Base-by-base conservation (phyloP, 1,284 basidiomycete species). In the Cystobasidium sp. region DNA sequence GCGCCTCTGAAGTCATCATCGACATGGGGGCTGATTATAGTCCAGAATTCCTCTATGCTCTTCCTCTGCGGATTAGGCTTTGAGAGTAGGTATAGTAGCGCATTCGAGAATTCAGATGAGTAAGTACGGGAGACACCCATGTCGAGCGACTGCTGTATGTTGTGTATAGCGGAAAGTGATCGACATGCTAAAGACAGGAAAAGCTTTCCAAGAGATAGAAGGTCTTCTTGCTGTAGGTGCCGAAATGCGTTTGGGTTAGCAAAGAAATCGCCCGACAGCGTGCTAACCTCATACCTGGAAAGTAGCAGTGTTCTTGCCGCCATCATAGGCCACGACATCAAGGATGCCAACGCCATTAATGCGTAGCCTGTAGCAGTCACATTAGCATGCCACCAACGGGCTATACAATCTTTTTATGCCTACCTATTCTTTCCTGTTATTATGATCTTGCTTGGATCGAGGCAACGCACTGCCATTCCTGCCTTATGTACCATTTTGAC, bases 391-490 rank as follows among this genome's bases (percentile, higher is more conserved):
- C n/a, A n/a, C n/a, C n/a, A n/a, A n/a, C n/a, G 51, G 18, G 18
- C n/a, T 53, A 16, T 53, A 53, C 9, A 9, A 7, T 53, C 22
- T 22, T 9, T 9, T 47, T 18, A 47, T 9, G 46, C 46, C 8
- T 47, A n/a, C 90, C 94, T 87, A 81, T 97, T 96, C 84, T 91
- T 90, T 47, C 92, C 91, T 0, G 94, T 97, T 56, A 96, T 83
- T 61, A 99, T 80, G 62, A 99, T 88, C 84, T 97, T 97, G 62
- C 89, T 91, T 6, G 90, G 87, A 78, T 98, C 94, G 52, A 99
- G 84, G 82, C 90, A 89, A 63, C 94, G 86, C 39, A 94, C 87
- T 0, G 95, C 92, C 55, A 94, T 84, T 0, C 93, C 92, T 0
- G 87, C 87, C 58, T 89, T 90, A 81, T 99, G 97, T 0, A 93